Conservation (phyloP, 768 basidiomycete genomes). For the Tricholoma terreum region DNA sequence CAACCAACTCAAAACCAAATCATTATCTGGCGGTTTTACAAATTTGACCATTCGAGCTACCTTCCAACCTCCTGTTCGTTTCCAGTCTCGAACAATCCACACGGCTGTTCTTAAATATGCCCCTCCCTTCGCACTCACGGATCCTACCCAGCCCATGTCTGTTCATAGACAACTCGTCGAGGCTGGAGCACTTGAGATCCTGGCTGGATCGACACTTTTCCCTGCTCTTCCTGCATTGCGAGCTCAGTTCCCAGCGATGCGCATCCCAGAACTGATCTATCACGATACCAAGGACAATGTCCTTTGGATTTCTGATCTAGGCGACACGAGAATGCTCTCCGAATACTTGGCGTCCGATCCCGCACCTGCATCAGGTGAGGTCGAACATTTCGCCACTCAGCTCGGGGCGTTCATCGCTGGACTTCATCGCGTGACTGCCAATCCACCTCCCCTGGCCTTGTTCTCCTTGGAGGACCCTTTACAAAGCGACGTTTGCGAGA, state of each 20-base stretch:
- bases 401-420: conserved; percentile 16
- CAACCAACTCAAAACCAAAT: neutral
- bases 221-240: conserved; percentile 4
- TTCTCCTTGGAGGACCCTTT: conserved; percentile 2
- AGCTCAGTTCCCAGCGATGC: conserved; percentile 3
- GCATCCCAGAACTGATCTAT: conserved; percentile 16
- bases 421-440: conserved; percentile 11
- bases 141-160: conserved; percentile 16
- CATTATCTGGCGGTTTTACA: conserved; percentile 18
- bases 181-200: conserved; percentile 17
- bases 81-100: neutral
- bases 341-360: conserved; percentile 8
- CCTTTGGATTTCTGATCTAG: conserved; percentile 24
- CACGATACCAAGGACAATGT: conserved; percentile 20
- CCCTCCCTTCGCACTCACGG: conserved; percentile 19
- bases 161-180: conserved; percentile 20
- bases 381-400: conserved; percentile 7
- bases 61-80: conserved; percentile 11
- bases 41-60: conserved; percentile 21
- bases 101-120: conserved; percentile 22
- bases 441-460: conserved; percentile 7
- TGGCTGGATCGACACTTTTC: conserved; percentile 3
- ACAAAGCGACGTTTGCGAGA: conserved; percentile 3
- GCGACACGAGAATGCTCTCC: conserved; percentile 12
- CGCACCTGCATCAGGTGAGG: neutral